Percentiles rank a stretch among this genome's conserved stretches.
Evolutionary conservation across 1,284 basidiomycete species (phyloP).

Genomic region (Leccinum angustisporum): DNA sequence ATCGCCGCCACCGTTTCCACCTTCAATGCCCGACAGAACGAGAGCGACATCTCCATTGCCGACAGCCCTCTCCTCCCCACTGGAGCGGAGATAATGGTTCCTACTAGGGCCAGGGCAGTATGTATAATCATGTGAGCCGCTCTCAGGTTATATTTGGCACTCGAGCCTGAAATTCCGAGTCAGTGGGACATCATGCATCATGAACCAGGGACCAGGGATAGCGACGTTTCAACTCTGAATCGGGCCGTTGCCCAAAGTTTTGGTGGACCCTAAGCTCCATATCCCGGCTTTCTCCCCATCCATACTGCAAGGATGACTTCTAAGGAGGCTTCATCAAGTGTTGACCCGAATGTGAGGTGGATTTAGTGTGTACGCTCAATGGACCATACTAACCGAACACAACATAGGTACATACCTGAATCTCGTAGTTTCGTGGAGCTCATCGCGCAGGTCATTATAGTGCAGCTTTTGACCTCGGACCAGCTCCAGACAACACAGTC

Average conservation of each 20-base stretch:
- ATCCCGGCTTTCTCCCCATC: background rate
- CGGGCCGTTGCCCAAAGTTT: background rate
- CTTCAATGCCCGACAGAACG: conserved; percentile 34
- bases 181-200: no score
- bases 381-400: background rate
- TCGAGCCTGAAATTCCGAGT: background rate
- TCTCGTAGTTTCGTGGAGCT: conserved; percentile 13
- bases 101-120: no score
- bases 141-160: background rate
- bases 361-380: background rate
- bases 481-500: conserved; percentile 1
- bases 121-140: background rate
- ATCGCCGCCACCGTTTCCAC: conserved; percentile 32
- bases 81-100: conserved; percentile 8
- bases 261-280: background rate
- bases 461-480: conserved; percentile 21
- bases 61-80: conserved; percentile 17
- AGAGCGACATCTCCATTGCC: conserved; percentile 25
- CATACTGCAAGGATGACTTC: background rate
- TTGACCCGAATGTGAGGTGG: conserved; percentile 5
- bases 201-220: background rate
- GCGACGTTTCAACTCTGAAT: background rate
- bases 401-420: background rate
- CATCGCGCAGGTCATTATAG: conserved; percentile 13
- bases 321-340: background rate